phyloP scores from a whole-genome alignment of 371 early-diverging fungal species.

The Mucor irregularis region DNA sequence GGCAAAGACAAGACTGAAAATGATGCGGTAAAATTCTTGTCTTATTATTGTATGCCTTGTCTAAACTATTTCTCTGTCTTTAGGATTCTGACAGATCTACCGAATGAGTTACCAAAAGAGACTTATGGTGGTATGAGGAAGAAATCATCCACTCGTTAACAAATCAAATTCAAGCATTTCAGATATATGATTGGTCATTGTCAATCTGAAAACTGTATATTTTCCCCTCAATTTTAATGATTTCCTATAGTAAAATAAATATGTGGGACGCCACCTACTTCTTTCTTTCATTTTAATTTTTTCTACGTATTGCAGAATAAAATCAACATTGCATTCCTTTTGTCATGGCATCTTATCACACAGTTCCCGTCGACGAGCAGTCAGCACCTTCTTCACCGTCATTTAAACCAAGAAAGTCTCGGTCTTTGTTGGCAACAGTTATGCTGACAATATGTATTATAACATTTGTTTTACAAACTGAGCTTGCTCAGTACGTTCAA shows the following conservation, averaged over 20 bases:
- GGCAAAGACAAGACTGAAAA: constrained; percentile 29
- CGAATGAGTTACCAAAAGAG: constrained; percentile 19
- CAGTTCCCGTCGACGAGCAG: constrained; percentile 28
- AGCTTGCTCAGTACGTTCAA: constrained; percentile 68
- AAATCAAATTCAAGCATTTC: not conserved
- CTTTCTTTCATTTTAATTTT: not conserved
- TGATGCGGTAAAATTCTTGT: constrained; percentile 21
- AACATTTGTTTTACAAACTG: constrained; percentile 68
- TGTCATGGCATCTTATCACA: constrained; percentile 33
- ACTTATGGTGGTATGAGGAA: constrained; percentile 2
- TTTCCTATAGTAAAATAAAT: not conserved
- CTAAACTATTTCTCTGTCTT: not conserved
- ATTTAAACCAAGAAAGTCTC: constrained; percentile 14
- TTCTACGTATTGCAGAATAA: not conserved
- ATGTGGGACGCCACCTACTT: not conserved
- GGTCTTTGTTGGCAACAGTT: constrained; percentile 33
- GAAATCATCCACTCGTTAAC: constrained; percentile 3
- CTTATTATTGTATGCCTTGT: not conserved
- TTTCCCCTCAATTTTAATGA: not conserved
- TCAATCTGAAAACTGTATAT: not conserved
- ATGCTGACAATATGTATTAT: constrained; percentile 60
- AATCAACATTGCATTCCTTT: not conserved
- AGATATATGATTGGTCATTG: not conserved
- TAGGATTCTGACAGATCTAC: constrained; percentile 19
- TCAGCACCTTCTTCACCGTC: constrained; percentile 3